Conservation (phyloP, 306 rosid genomes). For the Prinsepia uniflora region DNA sequence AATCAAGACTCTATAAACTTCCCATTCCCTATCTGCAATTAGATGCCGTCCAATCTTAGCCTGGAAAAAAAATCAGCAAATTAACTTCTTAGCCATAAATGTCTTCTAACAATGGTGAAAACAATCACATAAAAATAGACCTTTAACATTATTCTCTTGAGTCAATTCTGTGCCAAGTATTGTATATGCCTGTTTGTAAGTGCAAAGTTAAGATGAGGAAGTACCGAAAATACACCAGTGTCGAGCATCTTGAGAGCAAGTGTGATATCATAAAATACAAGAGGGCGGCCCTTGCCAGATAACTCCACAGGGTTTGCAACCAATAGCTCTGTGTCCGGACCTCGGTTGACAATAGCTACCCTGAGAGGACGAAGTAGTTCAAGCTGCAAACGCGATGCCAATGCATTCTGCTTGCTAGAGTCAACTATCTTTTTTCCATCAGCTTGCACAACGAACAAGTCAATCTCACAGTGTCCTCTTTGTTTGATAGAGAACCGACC, state of each 20-base stretch:
- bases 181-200: background rate
- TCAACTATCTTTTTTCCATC: conserved; percentile 92
- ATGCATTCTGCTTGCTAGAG: conserved; percentile 61
- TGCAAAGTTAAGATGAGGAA: conserved; percentile 15
- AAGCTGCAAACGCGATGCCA: conserved; percentile 58
- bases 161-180: background rate
- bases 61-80: conserved; percentile 35
- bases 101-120: background rate
- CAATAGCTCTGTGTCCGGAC: conserved; percentile 84
- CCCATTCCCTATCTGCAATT: conserved; percentile 82
- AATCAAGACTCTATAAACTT: conserved; percentile 83
- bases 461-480: conserved; percentile 69
- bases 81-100: background rate
- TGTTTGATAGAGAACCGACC: conserved; percentile 71
- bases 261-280: conserved; percentile 79
- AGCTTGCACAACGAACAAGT: conserved; percentile 82
- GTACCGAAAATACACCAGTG: conserved; percentile 80
- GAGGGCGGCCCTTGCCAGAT: conserved; percentile 93
- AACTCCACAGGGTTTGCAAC: conserved; percentile 92
- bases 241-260: conserved; percentile 73
- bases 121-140: background rate
- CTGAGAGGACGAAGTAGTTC: conserved; percentile 83
- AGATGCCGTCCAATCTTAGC: conserved; percentile 75
- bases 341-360: conserved; percentile 71
- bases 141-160: background rate